phyloP scores from a whole-genome alignment of 1,284 basidiomycete species.

The Paramarasmius palmivorus region DNA sequence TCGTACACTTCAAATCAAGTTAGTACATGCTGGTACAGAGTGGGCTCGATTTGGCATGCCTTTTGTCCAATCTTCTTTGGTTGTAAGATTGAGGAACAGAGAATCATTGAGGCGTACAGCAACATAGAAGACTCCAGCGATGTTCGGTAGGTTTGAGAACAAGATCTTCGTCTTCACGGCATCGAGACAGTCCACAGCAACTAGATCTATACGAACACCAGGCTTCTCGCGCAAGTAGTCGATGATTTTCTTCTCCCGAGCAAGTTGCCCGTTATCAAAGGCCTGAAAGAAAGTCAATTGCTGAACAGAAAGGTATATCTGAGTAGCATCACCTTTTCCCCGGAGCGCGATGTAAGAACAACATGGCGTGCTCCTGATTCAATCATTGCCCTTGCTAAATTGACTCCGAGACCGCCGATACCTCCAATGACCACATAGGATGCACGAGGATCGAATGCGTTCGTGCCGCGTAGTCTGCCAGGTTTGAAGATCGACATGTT shows the following conservation, averaged over 20 bases:
- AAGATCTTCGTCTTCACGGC: not conserved
- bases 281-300: not conserved
- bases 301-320: too few relatives aligned
- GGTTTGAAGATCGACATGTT: slow-evolving; percentile 1
- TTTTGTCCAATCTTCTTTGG: slow-evolving; percentile 18
- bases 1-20: not conserved
- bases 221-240: not conserved
- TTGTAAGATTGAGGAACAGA: slow-evolving; percentile 16
- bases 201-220: slow-evolving; percentile 2
- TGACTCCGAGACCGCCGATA: not conserved
- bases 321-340: slow-evolving; percentile 2
- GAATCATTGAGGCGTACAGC: slow-evolving; percentile 18
- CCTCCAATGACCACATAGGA: slow-evolving; percentile 1
- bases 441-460: slow-evolving; percentile 2
- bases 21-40: not conserved
- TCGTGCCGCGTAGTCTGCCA: not conserved
- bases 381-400: not conserved
- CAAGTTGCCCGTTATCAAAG: not conserved
- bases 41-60: too few relatives aligned
- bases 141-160: not conserved
- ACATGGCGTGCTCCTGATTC: slow-evolving; percentile 2
- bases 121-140: slow-evolving; percentile 20
- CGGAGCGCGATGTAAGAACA: slow-evolving; percentile 4
- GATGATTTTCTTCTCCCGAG: not conserved
- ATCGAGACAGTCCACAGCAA: slow-evolving; percentile 7